Evolutionary conservation across 1,139 yeast species (phyloP), one percentile per base, ranked within the genome.

Genomic region (Trichomonascaceae sp.): DNA sequence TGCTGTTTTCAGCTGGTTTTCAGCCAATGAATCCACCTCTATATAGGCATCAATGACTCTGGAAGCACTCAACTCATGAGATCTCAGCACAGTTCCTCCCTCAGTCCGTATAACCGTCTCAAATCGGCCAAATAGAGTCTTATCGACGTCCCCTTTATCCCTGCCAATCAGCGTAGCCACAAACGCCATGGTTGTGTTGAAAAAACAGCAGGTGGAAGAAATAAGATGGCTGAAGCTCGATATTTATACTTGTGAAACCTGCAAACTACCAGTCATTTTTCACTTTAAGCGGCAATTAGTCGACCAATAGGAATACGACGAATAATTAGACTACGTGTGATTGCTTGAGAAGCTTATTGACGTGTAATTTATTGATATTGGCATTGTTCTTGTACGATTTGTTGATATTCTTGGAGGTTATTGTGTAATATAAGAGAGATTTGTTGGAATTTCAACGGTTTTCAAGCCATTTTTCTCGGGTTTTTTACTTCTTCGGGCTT

Each of bases 151-250:
- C 17, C 50, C 53, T n/a, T 41, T 18, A 15, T 24, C 12, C n/a
- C 53, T 55, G 10, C 65, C 57, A 48, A 63, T 61, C 15, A 61
- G 45, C 4, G 66, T 63, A 19, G 63, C 65, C 9, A 63, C 64
- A 52, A 39, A 41, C 15, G 38, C 45, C 22, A 36, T 36, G 41
- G 15, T 36, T 9, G 41, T n/a, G 41, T 36, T 9, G 41, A 17
- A 13, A 36, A 13, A 36, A 5, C n/a, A 4, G 9, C n/a, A 36
- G 17, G 17, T 2, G 17, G 17, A 13, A 36, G 17, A 36, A n/a
- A 3, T 36, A 2, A 9, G 41, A 13, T 5, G 17, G 41, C 24
- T 22, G 41, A 27, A 5, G 12, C 2, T 27, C 10, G 32, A 27
- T 27, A 27, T 27, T 27, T 27, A 27, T 27, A 27, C 32, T 22